Percentiles rank a stretch among this genome's conserved stretches.
Conservation (phyloP, 2,329 filamentous ascomycete species). For the Colletotrichum sp. region DNA sequence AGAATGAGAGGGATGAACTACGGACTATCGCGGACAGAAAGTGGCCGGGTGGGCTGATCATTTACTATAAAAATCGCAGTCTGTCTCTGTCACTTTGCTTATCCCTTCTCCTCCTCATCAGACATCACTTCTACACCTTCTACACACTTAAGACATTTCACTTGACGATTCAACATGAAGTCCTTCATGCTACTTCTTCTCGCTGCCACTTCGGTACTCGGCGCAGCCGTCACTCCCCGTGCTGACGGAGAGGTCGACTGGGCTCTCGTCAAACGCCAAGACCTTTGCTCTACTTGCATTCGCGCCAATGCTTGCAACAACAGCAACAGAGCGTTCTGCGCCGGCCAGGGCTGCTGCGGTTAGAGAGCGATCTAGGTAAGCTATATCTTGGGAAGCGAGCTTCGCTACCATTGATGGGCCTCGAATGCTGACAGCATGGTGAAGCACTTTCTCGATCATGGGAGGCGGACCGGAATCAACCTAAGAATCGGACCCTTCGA, state of each 20-base stretch:
- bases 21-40: background rate
- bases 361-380: accelerated
- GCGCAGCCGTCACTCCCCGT: background rate
- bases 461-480: too few relatives aligned
- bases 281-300: background rate
- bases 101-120: background rate
- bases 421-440: too few relatives aligned
- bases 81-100: background rate
- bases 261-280: background rate
- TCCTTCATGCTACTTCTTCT: background rate
- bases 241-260: background rate
- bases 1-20: background rate
- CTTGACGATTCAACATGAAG: background rate
- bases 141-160: background rate
- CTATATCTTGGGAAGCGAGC: background rate
- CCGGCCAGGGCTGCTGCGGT: background rate
- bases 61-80: background rate
- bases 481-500: background rate
- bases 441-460: too few relatives aligned
- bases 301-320: background rate
- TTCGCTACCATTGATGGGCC: too few relatives aligned
- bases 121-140: background rate
- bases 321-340: background rate
- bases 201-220: background rate
- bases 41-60: accelerated